Conservation (phyloP, 2,329 filamentous ascomycete species). For the Fusarium guadeloupense region DNA sequence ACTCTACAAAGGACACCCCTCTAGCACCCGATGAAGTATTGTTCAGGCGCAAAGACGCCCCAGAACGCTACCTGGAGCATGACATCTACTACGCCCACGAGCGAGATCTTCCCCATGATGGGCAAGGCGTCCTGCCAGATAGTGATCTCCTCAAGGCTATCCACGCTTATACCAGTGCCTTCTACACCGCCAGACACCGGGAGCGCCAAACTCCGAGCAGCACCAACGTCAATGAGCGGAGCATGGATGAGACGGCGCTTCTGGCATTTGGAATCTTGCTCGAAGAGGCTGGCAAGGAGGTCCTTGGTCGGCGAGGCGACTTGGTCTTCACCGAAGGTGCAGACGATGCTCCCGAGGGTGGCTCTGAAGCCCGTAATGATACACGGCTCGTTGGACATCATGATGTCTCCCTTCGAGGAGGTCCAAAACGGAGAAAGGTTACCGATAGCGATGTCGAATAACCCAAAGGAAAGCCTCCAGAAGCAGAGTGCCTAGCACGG, state of each 20-base stretch:
- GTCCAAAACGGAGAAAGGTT: conserved; percentile 49
- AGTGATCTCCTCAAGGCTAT: conserved; percentile 75
- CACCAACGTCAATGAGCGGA: conserved; percentile 60
- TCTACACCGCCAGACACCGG: conserved; percentile 62
- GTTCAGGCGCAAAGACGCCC: conserved; percentile 71
- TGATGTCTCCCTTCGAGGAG: conserved; percentile 35
- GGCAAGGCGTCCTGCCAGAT: conserved; percentile 65
- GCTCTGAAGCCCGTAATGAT: conserved; percentile 32
- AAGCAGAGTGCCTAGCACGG: conserved; percentile 4
- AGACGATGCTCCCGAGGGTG: conserved; percentile 23
- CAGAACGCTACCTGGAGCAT: conserved; percentile 72
- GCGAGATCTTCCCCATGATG: conserved; percentile 58
- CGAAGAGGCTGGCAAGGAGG: conserved; percentile 72
- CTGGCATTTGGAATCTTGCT: conserved; percentile 78
- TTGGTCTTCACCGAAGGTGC: conserved; percentile 74
- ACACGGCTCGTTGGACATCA: conserved; percentile 39
- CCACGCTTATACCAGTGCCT: conserved; percentile 73
- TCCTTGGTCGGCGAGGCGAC: conserved; percentile 72
- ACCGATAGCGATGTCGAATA: conserved; percentile 25
- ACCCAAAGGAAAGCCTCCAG: conserved; percentile 1
- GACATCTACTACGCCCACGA: conserved; percentile 77
- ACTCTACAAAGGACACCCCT: conserved; percentile 42
- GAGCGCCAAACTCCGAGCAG: conserved; percentile 28
- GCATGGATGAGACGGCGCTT: conserved; percentile 81
- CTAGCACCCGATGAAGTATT: conserved; percentile 76